These are phyloP conservation scores for Stachybotrys elegans DNA, from an alignment of 2,329 filamentous ascomycete species.

Conservation along the genomic window DNA sequence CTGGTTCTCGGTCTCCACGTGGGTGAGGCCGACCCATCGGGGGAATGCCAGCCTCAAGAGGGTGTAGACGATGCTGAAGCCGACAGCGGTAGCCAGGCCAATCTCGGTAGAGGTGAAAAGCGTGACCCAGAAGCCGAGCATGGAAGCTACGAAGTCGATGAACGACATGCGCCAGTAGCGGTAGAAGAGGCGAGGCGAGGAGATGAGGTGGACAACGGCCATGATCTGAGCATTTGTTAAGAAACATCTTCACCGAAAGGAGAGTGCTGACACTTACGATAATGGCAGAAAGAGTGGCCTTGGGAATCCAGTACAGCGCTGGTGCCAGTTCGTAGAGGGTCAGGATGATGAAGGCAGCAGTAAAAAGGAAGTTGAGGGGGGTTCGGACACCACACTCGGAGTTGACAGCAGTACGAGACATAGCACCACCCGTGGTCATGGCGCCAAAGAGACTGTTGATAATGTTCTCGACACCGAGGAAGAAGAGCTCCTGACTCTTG, in stretches of 20 bases:
- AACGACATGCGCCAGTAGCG: conserved; percentile 60
- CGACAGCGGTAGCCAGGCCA: conserved; percentile 54
- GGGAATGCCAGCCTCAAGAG: conserved; percentile 55
- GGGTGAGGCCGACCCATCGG: conserved; percentile 26
- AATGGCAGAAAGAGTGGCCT: conserved; percentile 58
- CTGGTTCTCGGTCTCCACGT: conserved; percentile 22
- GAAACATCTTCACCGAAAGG: too few species aligned
- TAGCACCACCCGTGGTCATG: conserved; percentile 60
- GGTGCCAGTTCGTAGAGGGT: conserved; percentile 57
- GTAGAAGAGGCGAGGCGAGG: conserved; percentile 54
- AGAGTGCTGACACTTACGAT: conserved; percentile 36
- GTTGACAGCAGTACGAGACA: conserved; percentile 64
- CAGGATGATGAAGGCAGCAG: conserved; percentile 55
- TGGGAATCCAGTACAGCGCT: conserved; percentile 63
- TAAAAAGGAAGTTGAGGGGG: conserved; percentile 55
- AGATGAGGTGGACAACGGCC: conserved; percentile 58
- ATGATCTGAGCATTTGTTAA: conserved; percentile 51
- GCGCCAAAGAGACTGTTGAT: conserved; percentile 61
- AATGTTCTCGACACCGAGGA: conserved; percentile 57
- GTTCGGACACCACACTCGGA: conserved; percentile 58
- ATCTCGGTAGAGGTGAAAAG: conserved; percentile 56
- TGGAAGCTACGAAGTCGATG: conserved; percentile 58
- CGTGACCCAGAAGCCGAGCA: conserved; percentile 60
- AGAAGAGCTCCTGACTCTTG: conserved; percentile 60
- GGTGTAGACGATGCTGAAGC: conserved; percentile 59